Percentiles rank a stretch among this genome's conserved stretches.
Conservation (phyloP, 768 basidiomycete genomes). For the Lentinula guzmanii region DNA sequence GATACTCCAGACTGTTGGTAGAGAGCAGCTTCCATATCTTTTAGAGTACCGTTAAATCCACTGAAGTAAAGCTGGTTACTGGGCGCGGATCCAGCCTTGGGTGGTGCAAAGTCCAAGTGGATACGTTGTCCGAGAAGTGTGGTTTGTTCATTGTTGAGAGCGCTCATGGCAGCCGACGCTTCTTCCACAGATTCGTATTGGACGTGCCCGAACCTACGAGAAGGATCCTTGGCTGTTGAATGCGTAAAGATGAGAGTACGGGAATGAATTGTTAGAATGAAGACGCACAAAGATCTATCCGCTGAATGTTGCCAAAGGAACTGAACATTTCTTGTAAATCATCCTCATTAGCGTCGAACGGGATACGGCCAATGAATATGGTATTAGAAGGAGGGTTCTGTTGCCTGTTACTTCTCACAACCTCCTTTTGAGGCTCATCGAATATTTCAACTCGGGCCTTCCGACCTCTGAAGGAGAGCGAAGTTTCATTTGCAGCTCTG, state of each 20-base stretch:
- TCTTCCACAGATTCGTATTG: not conserved
- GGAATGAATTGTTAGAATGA: not conserved
- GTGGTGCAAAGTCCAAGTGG: not conserved
- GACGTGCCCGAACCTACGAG: not conserved
- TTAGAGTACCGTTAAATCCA: not conserved
- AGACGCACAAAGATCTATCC: not conserved
- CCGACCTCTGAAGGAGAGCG: not conserved
- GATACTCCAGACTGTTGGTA: not conserved
- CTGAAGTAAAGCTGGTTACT: not conserved
- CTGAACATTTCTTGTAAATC: not conserved
- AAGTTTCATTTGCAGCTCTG: not conserved
- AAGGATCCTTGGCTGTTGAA: not conserved
- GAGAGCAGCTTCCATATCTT: not conserved
- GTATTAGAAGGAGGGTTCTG: not conserved
- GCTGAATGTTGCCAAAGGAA: not conserved
- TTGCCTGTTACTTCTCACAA: not conserved
- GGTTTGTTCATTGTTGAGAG: not conserved
- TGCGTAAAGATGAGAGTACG: no score
- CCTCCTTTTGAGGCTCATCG: not conserved
- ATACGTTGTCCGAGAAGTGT: not conserved
- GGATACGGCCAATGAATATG: not conserved
- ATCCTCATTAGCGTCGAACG: not conserved
- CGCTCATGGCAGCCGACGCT: not conserved
- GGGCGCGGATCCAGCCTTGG: not conserved
- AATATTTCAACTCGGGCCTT: not conserved